Base-by-base conservation (phyloP, 768 basidiomycete genomes). In the Lactarius indigo region DNA sequence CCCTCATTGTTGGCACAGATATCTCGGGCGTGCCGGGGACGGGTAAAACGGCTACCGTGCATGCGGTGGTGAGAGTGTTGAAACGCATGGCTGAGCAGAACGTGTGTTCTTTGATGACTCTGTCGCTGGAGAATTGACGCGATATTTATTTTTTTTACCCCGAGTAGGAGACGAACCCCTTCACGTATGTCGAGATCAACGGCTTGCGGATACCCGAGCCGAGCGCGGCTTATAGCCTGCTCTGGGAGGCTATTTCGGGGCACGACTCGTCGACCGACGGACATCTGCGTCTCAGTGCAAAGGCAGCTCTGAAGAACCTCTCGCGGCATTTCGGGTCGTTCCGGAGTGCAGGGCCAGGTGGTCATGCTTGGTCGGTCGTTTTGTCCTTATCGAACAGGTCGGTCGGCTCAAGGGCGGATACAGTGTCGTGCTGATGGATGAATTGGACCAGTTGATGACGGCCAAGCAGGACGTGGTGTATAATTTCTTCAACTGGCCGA, bases 401-500 rank as follows among this genome's bases (percentile, higher is more conserved):
- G 12, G 61, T 69, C 20, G 54, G 13, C 66, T 71, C 54, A 70
- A 37, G 13, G 13, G 26, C n/a, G n/a, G 10, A 26, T 20, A 41
- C 33, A 98, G 95, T 64, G 91, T 98, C 5, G 95, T 98, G 5
- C 81, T 99, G 18, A 98, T 99, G 93, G 96, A 99, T 75, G 97
- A 99, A 77, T 83, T 99, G 5, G 97, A 99, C 77, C 97, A 98
- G 75, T 83, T 99, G 33, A 87, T 98, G 71, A 98, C 96, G 1
- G 81, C 90, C 20, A 97, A 97, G 75, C 96, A 99, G 75, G 96
- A 99, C 65, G 96, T 99, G 12, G 91, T 99, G 26, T 99, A 99
- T 78, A 98, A 98, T 74, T 98, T 99, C 78, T 98, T 98, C 83
- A 98, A 99, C 75, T 99, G 97, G 96, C 97, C 97, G 2, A 96